Conservation (phyloP, 2,329 filamentous ascomycete genomes). For the Sporothrix globosa region DNA sequence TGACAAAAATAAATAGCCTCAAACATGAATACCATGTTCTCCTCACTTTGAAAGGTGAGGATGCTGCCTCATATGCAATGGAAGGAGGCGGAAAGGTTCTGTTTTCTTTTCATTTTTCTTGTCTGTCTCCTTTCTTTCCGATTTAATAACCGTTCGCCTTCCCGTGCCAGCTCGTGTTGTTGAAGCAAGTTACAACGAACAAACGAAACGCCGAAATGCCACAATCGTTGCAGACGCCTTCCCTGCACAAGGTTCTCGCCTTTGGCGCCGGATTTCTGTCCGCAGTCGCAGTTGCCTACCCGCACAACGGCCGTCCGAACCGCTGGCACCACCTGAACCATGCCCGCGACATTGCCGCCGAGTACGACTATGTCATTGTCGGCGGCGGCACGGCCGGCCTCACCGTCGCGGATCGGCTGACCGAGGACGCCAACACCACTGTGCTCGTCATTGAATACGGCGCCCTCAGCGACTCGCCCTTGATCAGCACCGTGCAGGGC, state of each 20-base stretch:
- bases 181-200: background rate
- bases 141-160: background rate
- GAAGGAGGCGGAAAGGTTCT: too few species aligned
- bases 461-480: slow-evolving; percentile 35
- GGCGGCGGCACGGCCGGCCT: slow-evolving; percentile 38
- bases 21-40: background rate
- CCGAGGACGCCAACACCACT: slow-evolving; percentile 34
- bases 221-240: background rate
- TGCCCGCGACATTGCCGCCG: background rate
- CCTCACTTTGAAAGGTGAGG: too few species aligned
- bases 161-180: too few species aligned
- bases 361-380: slow-evolving; percentile 37
- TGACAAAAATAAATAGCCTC: background rate
- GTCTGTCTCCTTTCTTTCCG: too few species aligned
- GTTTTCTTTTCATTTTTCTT: too few species aligned
- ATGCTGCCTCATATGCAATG: too few species aligned
- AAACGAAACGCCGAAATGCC: background rate
- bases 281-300: background rate
- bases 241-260: background rate
- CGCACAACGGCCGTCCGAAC: background rate
- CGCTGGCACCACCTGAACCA: slow-evolving; percentile 22
- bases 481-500: slow-evolving; percentile 35
- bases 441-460: slow-evolving; percentile 39
- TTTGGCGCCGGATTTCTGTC: background rate
- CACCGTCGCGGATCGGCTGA: slow-evolving; percentile 38